Base-by-base conservation (phyloP, 202 grass and related monocot species). In the Setaria viridis region DNA sequence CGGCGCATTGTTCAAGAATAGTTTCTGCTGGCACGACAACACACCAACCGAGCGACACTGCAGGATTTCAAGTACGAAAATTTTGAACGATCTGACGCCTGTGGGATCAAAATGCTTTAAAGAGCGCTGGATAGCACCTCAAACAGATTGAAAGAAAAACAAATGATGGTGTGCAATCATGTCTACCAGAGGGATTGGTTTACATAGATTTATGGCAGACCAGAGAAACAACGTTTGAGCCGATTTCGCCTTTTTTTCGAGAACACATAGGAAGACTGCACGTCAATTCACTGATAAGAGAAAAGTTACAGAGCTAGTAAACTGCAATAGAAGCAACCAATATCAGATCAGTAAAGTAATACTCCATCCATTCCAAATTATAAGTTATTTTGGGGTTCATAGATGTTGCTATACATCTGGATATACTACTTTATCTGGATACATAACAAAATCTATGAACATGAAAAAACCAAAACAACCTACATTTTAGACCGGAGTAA, bases 1-100 rank as follows among this genome's bases (percentile, higher is more conserved):
- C 64, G 9, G 11, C 0, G 2, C 5, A 17, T 76, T 80, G 15
- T 51, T 75, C 20, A 49, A 1, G 39, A 85, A 80, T 35, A 60
- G 74, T 72, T 47, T 12, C 32, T 60, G 68, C 43, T 79, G 8
- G n/a, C 3, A 66, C 12, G 80, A 68, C 62, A 33, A 55, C 16
- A 35, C 82, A 87, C 75, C 70, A 80, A 87, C 85, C 68, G 53
- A 30, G 57, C 29, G 14, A 66, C 68, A 70, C 30, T 56, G 41
- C 62, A 35, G 46, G 34, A 1, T 29, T 39, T 63, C 33, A 10
- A 10, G 13, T 30, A n/a, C 9, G 19, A 72, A 43, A 45, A 34
- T 21, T 30, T 19, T 67, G 62, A 15, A 25, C 30, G 51, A 71
- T 39, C 11, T 6, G 11, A 39, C 19, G 2, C 47, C 82, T 70